Evolutionary conservation across 129 eudicot genomes (phyloP), one percentile per base, ranked within the genome.

Genomic region (Escallonia herrerae): DNA sequence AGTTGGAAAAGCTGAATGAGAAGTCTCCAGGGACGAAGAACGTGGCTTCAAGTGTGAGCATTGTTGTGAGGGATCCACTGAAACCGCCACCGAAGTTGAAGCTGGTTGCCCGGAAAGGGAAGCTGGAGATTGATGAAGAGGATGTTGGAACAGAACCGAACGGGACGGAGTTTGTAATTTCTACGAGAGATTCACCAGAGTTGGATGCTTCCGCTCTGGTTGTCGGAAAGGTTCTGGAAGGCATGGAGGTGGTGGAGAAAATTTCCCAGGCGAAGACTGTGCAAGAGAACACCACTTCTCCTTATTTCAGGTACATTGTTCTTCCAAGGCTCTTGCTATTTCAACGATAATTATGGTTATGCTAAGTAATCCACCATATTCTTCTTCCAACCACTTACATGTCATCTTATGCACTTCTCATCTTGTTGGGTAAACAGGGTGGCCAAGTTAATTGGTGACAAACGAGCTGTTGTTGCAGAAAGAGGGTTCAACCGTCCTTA

Each of bases 391-490:
- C 0, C 49, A 45, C 33, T 0, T 22, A 22, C 33, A 22, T 22
- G 33, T 45, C 9, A 45, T 45, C 9, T 45, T 45, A 45, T 22
- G 33, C 33, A 22, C 33, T 22, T 22, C 33, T 22, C 33, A 22
- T 22, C 33, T 66, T 59, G 44, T 52, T 56, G 54, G 54, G 43
- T 8, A 60, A 69, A 65, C 94, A 84, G 98, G 96, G 96, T 80
- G 42, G 98, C 98, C n/a, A 93, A 93, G 79, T 71, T 93, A 67
- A 86, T 93, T 5, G 98, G 98, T 38, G 98, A 93, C 70, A 93
- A 93, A 72, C 83, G 98, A 49, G 98, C 96, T 14, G 95, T 89
- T 46, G 98, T 93, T 15, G 98, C 98, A 62, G 98, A 93, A 51
- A 79, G 96, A 68, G 96, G 96, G 39, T 93, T 93, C 77, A 93